Percentiles rank a stretch among this genome's conserved stretches.
phyloP scores from a whole-genome alignment of 306 rosid genomes.

The Medicago truncatula region DNA sequence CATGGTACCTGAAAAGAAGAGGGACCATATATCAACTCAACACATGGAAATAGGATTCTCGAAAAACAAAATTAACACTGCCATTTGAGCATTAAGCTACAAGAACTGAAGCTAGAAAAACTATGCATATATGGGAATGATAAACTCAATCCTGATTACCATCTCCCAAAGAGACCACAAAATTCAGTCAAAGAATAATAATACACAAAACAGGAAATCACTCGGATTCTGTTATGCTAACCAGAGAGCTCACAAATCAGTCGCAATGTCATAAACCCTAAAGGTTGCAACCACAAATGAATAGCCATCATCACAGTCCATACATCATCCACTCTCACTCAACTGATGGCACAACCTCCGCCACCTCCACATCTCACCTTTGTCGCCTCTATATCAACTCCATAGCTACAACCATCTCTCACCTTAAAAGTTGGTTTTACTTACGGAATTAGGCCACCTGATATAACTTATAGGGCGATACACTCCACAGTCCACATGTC shows the following conservation, averaged over 20 bases:
- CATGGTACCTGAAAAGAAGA: constrained; percentile 26
- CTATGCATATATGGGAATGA: neutral
- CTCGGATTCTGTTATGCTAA: neutral
- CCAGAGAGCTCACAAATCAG: constrained; percentile 2
- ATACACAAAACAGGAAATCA: constrained; percentile 2
- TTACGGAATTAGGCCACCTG: neutral
- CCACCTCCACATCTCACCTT: neutral
- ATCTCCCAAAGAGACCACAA: neutral
- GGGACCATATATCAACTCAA: neutral
- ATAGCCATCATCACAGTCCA: neutral
- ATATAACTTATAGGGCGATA: neutral
- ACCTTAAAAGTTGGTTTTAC: neutral
- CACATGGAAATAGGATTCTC: neutral
- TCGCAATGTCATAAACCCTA: neutral
- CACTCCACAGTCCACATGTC: neutral
- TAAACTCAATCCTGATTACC: neutral
- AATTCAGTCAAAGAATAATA: constrained; percentile 6
- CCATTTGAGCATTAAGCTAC: neutral
- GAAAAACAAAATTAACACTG: neutral
- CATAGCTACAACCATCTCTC: neutral
- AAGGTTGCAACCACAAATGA: neutral
- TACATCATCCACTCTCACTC: neutral
- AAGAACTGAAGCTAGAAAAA: neutral
- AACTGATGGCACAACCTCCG: neutral
- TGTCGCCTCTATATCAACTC: neutral